Evolutionary conservation across 2,329 filamentous ascomycete species (phyloP), one percentile per base, ranked within the genome.

Genomic region (Sphaerulina musiva): DNA sequence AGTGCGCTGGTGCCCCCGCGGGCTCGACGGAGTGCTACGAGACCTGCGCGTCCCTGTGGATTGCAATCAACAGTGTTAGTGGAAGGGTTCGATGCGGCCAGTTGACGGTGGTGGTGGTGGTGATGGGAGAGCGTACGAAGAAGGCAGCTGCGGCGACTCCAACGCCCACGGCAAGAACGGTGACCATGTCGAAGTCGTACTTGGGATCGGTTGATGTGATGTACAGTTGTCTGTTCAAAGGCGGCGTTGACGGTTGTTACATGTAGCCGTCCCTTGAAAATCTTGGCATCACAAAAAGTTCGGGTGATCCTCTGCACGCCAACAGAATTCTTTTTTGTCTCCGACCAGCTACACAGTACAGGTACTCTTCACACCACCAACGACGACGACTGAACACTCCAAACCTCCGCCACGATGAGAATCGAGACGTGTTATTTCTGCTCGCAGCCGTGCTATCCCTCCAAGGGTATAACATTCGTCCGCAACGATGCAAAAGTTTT

Each of bases 11-110:
- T 74, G 56, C 85, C 85, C 59, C 87, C 87, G 59, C 87, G 81
- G 56, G 86, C 95, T 66, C 89, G 83, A 60, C 91, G 84, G 72
- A 91, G 82, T 64, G 93, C 93, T 66, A 97, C 87, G 39, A 95
- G 81, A 66, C 91, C 92, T 57, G 93, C 92, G 69, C 93, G 89
- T 62, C 93, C 92, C 90, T 96, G 66, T 40, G 49, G 54, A 54
- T 64, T 51, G 48, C 59, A 54, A 1, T 6, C 26, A 55, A 51
- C 9, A 41, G 12, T 29, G 41, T 51, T 59, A 32, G 45, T 51
- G 46, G n/a, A 36, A 38, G 34, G 43, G n/a, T 14, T 17, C 40
- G 20, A 14, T 14, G 20, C 12, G 14, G 40, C 11, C 40, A 23
- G 4, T 40, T 12, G 46, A 36, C 45, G 39, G 38, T 23, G 32